Base-by-base conservation (phyloP, 257 asterid species). In the Solanum pinnatisectum region DNA sequence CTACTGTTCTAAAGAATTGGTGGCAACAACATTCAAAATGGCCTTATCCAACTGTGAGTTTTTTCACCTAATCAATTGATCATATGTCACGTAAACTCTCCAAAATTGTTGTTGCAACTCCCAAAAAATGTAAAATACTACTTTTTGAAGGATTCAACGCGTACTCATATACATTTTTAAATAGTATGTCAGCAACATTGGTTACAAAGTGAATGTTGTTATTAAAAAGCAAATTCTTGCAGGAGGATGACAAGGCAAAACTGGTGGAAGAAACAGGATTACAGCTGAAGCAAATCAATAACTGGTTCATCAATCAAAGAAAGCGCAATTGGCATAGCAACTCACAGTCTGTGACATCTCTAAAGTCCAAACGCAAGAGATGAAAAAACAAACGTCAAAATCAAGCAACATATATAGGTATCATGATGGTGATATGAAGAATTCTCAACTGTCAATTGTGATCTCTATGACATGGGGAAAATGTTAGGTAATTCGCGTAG, bases 181-280 rank as follows among this genome's bases (percentile, higher is more conserved):
- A 67, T 1, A 25, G 73, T 67, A 5, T 67, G 35, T 30, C 30
- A 67, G 22, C 20, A 25, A 25, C 36, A 65, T 25, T 0, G 72
- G 1, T 65, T 5, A 25, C 35, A 67, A 39, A 49, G 25, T 8
- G 39, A 81, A 27, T 22, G 65, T 46, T 30, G 36, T 46, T 14
- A 27, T 2, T 25, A 16, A 23, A n/a, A 30, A n/a, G 3, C 5
- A 2, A 84, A 74, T 35, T 37, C 0, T 12, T 87, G 91, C 94
- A 97, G 99, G 99, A 97, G 91, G 99, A 97, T 37, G 99, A 97
- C 88, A 97, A 97, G 93, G 98, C 98, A 27, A 97, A 95, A 92
- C 98, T 97, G 3, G 98, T 97, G 36, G 99, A 96, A 87, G 95
- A 94, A 84, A 97, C 99, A 52, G 99, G 98, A 13, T 60, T 97